phyloP scores from a whole-genome alignment of 148 eudicot species.

The Heliosperma pusillum region DNA sequence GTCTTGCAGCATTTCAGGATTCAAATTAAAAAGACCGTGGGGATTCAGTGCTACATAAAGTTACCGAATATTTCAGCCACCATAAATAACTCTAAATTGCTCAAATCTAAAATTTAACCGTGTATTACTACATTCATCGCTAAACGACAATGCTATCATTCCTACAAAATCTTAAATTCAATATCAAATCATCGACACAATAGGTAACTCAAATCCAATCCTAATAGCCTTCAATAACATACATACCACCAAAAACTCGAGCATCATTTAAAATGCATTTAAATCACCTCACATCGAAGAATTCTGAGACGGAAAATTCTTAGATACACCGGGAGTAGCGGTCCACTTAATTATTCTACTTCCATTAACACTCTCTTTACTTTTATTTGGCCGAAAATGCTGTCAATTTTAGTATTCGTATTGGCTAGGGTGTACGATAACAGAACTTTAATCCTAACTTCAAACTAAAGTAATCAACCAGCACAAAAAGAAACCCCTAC shows the following conservation, averaged over 20 bases:
- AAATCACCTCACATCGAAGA: conserved; percentile 16
- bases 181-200: background rate
- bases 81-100: conserved; percentile 3
- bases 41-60: too few relatives aligned
- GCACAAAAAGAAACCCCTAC: background rate
- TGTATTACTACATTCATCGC: background rate
- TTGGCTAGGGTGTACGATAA: background rate
- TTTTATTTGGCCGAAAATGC: background rate
- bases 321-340: too few relatives aligned
- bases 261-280: background rate
- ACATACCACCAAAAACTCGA: conserved; percentile 1
- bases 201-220: background rate
- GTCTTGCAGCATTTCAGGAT: background rate
- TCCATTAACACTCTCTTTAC: background rate
- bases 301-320: background rate
- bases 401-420: background rate
- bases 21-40: background rate
- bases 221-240: background rate
- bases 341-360: background rate
- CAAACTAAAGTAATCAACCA: background rate
- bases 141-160: background rate
- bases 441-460: background rate
- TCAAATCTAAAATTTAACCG: background rate
- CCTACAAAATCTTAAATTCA: background rate
- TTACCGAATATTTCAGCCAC: background rate